Evolutionary conservation across 805 yeast genomes (phyloP).

Genomic region (Candida germanica): DNA sequence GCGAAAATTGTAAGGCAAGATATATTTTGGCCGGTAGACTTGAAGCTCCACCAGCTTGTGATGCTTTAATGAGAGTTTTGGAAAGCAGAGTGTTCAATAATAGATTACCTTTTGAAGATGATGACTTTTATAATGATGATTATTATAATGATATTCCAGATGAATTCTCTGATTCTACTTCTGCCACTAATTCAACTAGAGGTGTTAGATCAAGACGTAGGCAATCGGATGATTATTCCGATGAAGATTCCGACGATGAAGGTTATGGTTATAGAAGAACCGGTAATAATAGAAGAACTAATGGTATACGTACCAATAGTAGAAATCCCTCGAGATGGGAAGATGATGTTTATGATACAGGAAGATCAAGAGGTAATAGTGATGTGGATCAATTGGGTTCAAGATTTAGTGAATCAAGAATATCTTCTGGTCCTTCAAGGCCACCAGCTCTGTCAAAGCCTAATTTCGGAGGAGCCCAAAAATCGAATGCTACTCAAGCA

Average conservation of each 20-base stretch:
- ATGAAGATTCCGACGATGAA: constrained; percentile 21
- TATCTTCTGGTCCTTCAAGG: constrained; percentile 32
- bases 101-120: constrained; percentile 46
- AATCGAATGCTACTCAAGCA: constrained; percentile 64
- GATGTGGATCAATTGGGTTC: constrained; percentile 34
- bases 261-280: constrained; percentile 34
- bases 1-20: constrained; percentile 84
- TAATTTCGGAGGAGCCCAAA: constrained; percentile 34
- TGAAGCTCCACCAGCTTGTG: constrained; percentile 91
- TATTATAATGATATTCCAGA: constrained; percentile 72
- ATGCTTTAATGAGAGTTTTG: constrained; percentile 78
- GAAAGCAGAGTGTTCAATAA: constrained; percentile 79
- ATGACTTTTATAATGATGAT: constrained; percentile 58
- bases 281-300: constrained; percentile 8
- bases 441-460: constrained; percentile 40
- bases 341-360: constrained; percentile 77
- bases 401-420: constrained; percentile 32
- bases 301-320: constrained; percentile 6
- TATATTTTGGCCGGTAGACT: constrained; percentile 79
- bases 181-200: constrained; percentile 26
- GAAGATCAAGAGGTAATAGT: constrained; percentile 25
- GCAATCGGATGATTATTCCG: constrained; percentile 32
- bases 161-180: constrained; percentile 52
- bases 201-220: constrained; percentile 21
- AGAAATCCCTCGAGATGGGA: constrained; percentile 54